These are phyloP conservation scores for Cercospora brassicicola DNA, from an alignment of 2,329 filamentous ascomycete genomes.

Conservation along the genomic window DNA sequence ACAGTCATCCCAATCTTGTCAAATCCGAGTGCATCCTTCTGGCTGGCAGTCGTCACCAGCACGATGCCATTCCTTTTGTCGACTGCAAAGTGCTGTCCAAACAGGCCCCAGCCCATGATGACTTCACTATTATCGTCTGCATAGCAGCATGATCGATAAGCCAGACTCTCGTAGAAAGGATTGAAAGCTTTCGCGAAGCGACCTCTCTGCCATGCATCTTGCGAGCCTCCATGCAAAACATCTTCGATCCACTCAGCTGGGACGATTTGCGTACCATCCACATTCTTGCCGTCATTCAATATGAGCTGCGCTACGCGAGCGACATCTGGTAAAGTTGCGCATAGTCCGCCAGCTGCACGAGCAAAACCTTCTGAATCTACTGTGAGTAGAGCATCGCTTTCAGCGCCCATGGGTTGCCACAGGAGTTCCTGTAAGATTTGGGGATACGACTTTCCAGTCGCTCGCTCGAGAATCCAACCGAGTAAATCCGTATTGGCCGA, in stretches of 20 bases:
- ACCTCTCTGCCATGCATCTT: conserved; percentile 11
- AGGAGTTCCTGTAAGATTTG: conserved; percentile 25
- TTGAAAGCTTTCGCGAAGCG: conserved; percentile 9
- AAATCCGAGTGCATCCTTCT: conserved; percentile 16
- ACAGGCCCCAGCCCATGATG: conserved; percentile 25
- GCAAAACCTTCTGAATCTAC: conserved; percentile 26
- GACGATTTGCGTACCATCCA: conserved; percentile 16
- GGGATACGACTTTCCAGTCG: conserved; percentile 23
- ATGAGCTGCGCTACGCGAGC: conserved; percentile 28
- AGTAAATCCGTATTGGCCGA: conserved; percentile 31
- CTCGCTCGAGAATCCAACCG: conserved; percentile 30
- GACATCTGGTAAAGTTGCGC: conserved; percentile 27
- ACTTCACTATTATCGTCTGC: conserved; percentile 16
- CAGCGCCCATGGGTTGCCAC: conserved; percentile 31
- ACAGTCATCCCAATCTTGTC: conserved; percentile 16
- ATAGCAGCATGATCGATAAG: conserved; percentile 26
- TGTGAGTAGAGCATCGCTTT: conserved; percentile 26
- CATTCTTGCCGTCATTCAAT: conserved; percentile 12
- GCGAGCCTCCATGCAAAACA: conserved; percentile 18
- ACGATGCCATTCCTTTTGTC: conserved; percentile 30
- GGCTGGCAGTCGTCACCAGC: conserved; percentile 27
- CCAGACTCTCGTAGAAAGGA: conserved; percentile 5
- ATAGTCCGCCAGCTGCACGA: conserved; percentile 28
- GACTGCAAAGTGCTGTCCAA: conserved; percentile 28
- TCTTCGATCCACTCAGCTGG: conserved; percentile 28